phyloP scores from a whole-genome alignment of 2,329 filamentous ascomycete genomes.

The Epichloe brachyelytri region DNA sequence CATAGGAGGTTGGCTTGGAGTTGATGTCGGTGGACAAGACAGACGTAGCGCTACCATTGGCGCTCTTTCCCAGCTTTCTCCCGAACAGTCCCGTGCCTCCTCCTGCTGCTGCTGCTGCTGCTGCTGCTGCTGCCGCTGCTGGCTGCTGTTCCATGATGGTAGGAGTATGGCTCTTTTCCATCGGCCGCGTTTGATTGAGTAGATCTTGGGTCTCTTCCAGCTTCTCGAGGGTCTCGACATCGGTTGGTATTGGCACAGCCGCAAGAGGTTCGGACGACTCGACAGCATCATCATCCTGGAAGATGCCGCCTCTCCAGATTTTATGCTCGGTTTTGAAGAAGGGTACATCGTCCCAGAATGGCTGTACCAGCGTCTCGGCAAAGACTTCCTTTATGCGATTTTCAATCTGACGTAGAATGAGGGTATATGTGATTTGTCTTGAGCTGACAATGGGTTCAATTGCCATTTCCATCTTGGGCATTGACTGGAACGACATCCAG shows the following conservation, averaged over 20 bases:
- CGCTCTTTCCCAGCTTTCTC: constrained; percentile 31
- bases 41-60: constrained; percentile 18
- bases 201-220: constrained; percentile 29
- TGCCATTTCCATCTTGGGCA: constrained; percentile 86
- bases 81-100: constrained; percentile 34
- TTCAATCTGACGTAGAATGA: constrained; percentile 88
- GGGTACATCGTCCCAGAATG: constrained; percentile 92
- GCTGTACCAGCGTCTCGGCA: constrained; percentile 78
- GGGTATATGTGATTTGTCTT: constrained; percentile 85
- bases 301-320: constrained; percentile 75
- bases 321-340: constrained; percentile 76
- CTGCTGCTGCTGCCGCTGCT: not conserved
- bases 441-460: constrained; percentile 93
- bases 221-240: constrained; percentile 37
- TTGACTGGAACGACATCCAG: constrained; percentile 93
- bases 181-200: constrained; percentile 26
- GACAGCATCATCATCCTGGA: constrained; percentile 40
- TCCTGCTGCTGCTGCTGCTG: too few relatives aligned
- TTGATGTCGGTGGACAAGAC: constrained; percentile 38
- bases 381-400: constrained; percentile 89
- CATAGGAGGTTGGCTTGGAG: constrained; percentile 25
- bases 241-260: constrained; percentile 25
- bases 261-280: constrained; percentile 12
- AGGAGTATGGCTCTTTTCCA: constrained; percentile 44
- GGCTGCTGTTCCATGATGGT: constrained; percentile 27